Conservation (phyloP, 768 basidiomycete genomes). For the Calocera cornea region DNA sequence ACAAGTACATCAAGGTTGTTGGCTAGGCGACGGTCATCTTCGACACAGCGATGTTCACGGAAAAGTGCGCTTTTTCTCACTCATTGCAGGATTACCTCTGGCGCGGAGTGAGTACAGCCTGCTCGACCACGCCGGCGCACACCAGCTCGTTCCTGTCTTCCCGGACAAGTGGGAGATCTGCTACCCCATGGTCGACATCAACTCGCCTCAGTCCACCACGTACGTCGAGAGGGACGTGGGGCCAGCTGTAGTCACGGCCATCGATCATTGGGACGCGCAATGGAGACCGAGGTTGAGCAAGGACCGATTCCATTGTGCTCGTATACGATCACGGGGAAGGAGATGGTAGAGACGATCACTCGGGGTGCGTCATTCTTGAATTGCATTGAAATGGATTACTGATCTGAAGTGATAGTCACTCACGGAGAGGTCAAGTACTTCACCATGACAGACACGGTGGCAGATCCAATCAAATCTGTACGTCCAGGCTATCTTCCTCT, state of each 20-base stretch:
- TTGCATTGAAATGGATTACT: background rate
- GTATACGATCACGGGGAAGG: background rate
- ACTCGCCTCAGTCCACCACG: background rate
- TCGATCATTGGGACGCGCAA: background rate
- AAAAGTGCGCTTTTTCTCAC: background rate
- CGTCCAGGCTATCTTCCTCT: background rate
- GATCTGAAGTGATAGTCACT: background rate
- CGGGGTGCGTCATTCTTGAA: background rate
- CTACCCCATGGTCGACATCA: background rate
- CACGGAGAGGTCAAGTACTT: background rate
- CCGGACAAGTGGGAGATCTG: background rate
- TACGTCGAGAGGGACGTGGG: background rate
- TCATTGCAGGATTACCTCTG: background rate
- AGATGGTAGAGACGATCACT: background rate
- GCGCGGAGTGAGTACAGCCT: background rate
- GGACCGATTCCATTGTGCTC: background rate
- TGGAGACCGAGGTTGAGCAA: background rate
- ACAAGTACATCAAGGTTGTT: background rate
- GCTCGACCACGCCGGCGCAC: background rate
- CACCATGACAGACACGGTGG: background rate
- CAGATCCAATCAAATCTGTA: background rate
- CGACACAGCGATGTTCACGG: background rate
- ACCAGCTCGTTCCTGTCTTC: background rate
- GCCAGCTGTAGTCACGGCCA: background rate
- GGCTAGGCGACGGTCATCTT: background rate